Evolutionary conservation across 306 rosid genomes (phyloP), one percentile per base, ranked within the genome.

Genomic region (Arachis stenosperma): DNA sequence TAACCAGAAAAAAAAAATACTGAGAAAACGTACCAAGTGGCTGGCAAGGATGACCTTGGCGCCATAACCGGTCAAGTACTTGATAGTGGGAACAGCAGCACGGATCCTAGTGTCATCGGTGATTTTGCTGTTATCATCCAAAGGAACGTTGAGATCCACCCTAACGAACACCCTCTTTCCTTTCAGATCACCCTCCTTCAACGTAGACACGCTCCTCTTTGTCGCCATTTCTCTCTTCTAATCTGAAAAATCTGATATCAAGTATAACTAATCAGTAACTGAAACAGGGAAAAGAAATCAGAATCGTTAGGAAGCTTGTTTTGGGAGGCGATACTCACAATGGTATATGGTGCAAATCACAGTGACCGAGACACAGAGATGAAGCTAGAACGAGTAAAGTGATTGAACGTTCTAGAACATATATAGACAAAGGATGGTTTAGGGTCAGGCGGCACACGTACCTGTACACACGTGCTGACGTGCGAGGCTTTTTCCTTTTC

Each of bases 21-120:
- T 29, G 40, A 12, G 56, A 64, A 0, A 14, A 1, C 82, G 43
- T 70, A 90, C 98, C 88, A 93, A 75, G 79, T 93, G 98, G 51
- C 85, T 82, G 53, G 88, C 75, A 22, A 93, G 87, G 73, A 93
- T 90, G 17, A 90, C 90, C 74, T 62, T 93, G 22, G 98, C 97
- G n/a, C 94, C 97, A 81, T 80, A 27, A 51, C 78, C 83, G 30
- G 67, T 65, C 86, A 93, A 79, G 68, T 90, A 90, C 82, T 88
- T 83, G 83, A 93, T 87, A n/a, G 98, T 93, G 15, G 97, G 98
- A 1, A 90, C 86, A 50, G 97, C 97, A 42, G 96, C 97, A 59
- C 98, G 90, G 72, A 93, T 2, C 78, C 98, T 89, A 22, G 94
- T 93, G 52, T 93, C 98, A 77, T 93, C 98, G 36, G 98, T 93